Base-by-base conservation (phyloP, 495 filamentous ascomycete species). In the Aspergillus leporis region DNA sequence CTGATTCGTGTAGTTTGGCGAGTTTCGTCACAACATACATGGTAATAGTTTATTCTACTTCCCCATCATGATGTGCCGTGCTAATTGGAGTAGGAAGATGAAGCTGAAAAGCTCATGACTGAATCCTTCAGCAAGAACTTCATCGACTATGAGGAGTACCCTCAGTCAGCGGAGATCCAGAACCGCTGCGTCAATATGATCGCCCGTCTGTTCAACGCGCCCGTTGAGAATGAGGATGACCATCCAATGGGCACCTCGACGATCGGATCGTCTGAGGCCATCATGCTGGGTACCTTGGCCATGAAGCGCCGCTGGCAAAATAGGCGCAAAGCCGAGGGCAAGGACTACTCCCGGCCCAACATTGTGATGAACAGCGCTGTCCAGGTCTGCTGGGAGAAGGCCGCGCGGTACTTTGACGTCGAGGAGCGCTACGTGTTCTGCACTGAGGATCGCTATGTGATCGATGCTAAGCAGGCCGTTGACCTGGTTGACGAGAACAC, bases 221-320 rank as follows among this genome's bases (percentile, higher is more conserved):
- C 89, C 21, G 71, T 79, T 16, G 70, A 75, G 22, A 70, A 75
- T 0, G 66, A 67, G 12, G 76, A 78, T 5, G 81, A 85, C 25
- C 59, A 51, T 60, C 82, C 90, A 54, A 83, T 97, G 73, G 92
- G 92, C 32, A 96, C 92, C 0, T 90, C 86, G 9, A 93, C 90
- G 54, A 87, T 96, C 60, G 91, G 92, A 46, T 90, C 85, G 61
- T 93, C 90, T 30, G 91, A 95, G 71, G 92, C 91, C 57, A 93
- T 95, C 72, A 94, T 95, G 89, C 85, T 96, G 10, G 90, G 78
- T 46, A 89, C 90, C 3, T 81, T 97, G 25, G 91, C 92, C 51
- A 96, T 97, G 92, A 97, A 97, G 86, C 94, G 89, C 79, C 86
- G 87, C 59, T 97, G 92, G 92, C 86, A 91, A 76, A 91, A 93